Evolutionary conservation across 2,329 filamentous ascomycete species (phyloP), one percentile per base, ranked within the genome.

Genomic region (Akanthomyces dipterigenus): DNA sequence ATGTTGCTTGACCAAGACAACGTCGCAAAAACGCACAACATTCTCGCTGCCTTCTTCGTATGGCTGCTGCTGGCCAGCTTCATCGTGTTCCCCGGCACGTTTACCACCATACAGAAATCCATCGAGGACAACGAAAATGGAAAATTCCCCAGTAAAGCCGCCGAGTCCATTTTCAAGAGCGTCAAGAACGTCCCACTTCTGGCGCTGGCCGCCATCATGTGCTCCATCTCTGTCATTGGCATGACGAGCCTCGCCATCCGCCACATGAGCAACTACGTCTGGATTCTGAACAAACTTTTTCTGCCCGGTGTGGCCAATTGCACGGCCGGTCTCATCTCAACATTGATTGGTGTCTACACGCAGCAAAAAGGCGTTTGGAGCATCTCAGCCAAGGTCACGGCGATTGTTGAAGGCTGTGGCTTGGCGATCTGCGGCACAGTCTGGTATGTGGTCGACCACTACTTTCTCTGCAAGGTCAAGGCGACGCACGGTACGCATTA

Each of bases 61-160:
- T 84, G 77, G 78, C 72, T 81, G 50, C 73, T 84, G 3, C 75
- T 84, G 1, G 77, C 77, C 0, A 80, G 80, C 31, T 84, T 82
- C 70, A 72, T 83, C 18, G 73, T 83, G 46, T 76, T 82, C 40
- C 80, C 80, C 0, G 80, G 77, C 6, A 82, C 79, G 0, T 84
- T 82, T 66, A 81, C 77, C 42, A 76, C 72, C 36, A 69, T 79
- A 49, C 62, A 67, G 26, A 64, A 65, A 42, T 67, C 65, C 31
- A 63, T 70, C 54, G 67, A 67, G 46, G 60, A 60, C 54, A 65
- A 66, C 38, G 62, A 61, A 46, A 64, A 65, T 20, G 55, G 63
- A 18, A 22, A 57, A 28, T 65, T 64, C 40, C 61, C 55, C 6
- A 63, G 63, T 50, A 62, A 68, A 43, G 62, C 64, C 11, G 65